Evolutionary conservation across 2,329 filamentous ascomycete species (phyloP), one percentile per base, ranked within the genome.

Genomic region (Hymenoscyphus occultus): DNA sequence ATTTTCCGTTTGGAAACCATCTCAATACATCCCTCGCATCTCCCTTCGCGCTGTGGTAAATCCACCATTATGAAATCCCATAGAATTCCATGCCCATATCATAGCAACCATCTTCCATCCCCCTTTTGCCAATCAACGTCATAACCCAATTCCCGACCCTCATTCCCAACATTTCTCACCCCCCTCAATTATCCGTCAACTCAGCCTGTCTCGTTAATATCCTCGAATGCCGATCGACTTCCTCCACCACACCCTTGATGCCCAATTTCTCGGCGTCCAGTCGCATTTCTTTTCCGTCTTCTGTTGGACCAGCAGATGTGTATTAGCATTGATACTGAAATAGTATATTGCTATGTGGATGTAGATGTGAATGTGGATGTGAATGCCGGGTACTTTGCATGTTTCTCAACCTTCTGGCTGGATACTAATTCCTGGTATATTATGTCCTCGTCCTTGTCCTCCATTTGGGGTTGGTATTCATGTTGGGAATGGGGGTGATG

Each of bases 201-300:
- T 96, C 93, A 72, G 93, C 91, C 78, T 92, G 87, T 76, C 96
- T 89, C 73, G 92, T 88, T 74, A 98, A 79, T 71, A 83, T 82
- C 71, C 95, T 86, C 60, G 93, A 97, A 80, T 98, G 92, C 73
- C 95, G 84, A 77, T 97, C 91, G 56, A 97, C 88, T 78, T 98
- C 93, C 77, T 93, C 91, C 65, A 94, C 84, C 22, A 98, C 86
- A 74, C 93, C 90, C 76, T 91, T 91, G 75, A 98, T 93, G 71
- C 88, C 90, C 79, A 93, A 82, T 77, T 89, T 90, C 71, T 91
- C 88, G 70, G 92, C 84, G 75, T 97, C 88, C 48, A 98, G 84
- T 40, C 87, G 86, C 81, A 98, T 86, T 74, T 96, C 89, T 80
- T 94, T 96, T 72, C 95, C 95, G 75, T 97, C 95, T 83, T 97